Base-by-base conservation (phyloP, 2,329 filamentous ascomycete genomes). In the Fusarium sp. region DNA sequence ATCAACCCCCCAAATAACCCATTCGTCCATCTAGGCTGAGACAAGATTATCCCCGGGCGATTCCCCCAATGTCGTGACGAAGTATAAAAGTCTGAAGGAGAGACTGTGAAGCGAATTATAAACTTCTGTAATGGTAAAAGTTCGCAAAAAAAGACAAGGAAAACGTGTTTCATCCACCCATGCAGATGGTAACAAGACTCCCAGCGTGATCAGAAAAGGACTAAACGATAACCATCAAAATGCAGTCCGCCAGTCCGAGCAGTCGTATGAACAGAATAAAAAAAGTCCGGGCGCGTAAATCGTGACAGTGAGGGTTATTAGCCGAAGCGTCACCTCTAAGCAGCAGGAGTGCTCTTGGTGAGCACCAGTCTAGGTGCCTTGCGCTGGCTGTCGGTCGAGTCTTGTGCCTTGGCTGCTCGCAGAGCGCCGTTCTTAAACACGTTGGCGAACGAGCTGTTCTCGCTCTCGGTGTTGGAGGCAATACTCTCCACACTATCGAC, bases 341-440 rank as follows among this genome's bases (percentile, higher is more conserved):
- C 72, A 65, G 63, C 57, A 17, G 68, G 47, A 6, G 58, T 74
- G 65, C 53, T 73, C 79, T 91, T 94, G 71, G 92, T 94, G 71
- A 98, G 87, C 71, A 98, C 92, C 77, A 97, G 89, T 85, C 94
- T 91, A 55, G 94, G 92, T 73, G 92, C 92, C 84, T 91, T 94
- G 81, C 94, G 93, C 81, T 93, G 89, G 62, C 87, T 85, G 69
- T 88, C 85, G 52, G 81, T 80, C 42, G 82, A 83, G 73, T 89
- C 85, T 67, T 87, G 80, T 38, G 75, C 80, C 78, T 89, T 87
- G 81, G 83, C 79, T 47, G 81, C 79, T 76, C 84, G 79, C 77
- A 84, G 80, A 73, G 82, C 78, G 63, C 83, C 84, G 57, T 88
- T 87, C 84, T 90, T 91, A 77, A 91, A 89, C 26, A 90, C 85